Evolutionary conservation across 352 stramenopile genomes (phyloP), one percentile per base, ranked within the genome.

Genomic region (Aphanomyces invadans): DNA sequence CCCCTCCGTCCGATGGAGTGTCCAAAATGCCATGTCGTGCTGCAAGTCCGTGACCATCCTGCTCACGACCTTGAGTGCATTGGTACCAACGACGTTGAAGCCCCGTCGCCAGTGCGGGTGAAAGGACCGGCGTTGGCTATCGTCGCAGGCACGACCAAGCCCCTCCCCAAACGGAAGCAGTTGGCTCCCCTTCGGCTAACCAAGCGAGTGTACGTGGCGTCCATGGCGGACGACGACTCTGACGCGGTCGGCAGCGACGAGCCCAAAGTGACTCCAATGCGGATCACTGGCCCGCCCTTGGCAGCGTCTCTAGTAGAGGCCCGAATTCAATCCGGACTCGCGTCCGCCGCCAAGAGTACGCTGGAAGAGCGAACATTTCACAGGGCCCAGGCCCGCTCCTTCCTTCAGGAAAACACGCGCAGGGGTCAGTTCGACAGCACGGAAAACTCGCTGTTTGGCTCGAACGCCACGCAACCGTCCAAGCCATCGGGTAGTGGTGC

Each of bases 1-100:
- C 21, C 55, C 0, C 64, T 72, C 4, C 73, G 80, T 0, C 68
- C 80, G 44, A 53, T 70, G 11, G 75, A 71, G 10, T 89, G 80
- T 44, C 25, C 55, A 0, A 62, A 74, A 1, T 89, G 80, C 54
- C 17, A 62, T 28, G 31, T 32, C 21, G 49, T 57, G 2, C 11
- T 36, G 5, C 49, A 25, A 17, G 26, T 36, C 5, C 49, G 49
- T 4, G 49, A 57, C 10, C 49, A 36, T 1, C 5, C 49, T 19
- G n/a, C 21, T 25, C 49, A 57, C 49, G 5, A 19, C 0, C 12
- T 29, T 2, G 23, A 25, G 26, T 62, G 54, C 15, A 23, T 11
- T n/a, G 46, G n/a, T 10, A 29, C 10, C n/a, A 25, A 21, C 15
- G 46, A 21, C n/a, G 11, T 54, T 54, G 46, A 11, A 54, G 26